phyloP scores from a whole-genome alignment of 208 protist genomes.

The Wallacemonas sp. region DNA sequence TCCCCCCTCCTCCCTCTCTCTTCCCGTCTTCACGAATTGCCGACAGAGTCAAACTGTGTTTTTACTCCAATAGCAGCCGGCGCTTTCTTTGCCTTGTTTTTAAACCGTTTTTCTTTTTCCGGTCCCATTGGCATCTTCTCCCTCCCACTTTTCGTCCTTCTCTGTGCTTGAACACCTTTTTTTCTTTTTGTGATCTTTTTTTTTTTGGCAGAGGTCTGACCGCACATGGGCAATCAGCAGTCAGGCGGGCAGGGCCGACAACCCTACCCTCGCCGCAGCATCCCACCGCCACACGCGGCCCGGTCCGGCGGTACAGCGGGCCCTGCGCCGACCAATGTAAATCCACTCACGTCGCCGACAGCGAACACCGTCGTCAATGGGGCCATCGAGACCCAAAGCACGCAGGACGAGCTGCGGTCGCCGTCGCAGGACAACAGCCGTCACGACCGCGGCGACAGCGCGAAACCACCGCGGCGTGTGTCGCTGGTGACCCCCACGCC shows the following conservation, averaged over 20 bases:
- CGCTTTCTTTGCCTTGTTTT: background rate
- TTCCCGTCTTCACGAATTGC: no score
- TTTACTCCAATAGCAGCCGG: background rate
- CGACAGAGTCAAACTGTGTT: background rate
- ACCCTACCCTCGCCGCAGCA: background rate
- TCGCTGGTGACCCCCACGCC: background rate
- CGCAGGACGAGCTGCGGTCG: background rate
- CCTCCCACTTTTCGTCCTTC: background rate
- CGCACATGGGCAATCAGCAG: constrained; percentile 1
- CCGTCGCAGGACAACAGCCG: background rate
- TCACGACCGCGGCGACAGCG: background rate
- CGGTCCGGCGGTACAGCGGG: background rate
- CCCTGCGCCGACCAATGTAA: background rate
- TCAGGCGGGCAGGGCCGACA: background rate
- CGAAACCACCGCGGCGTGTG: background rate
- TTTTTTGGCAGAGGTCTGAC: background rate
- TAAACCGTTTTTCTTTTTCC: background rate
- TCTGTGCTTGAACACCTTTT: constrained; percentile 3
- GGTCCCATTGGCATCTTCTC: background rate
- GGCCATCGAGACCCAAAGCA: background rate
- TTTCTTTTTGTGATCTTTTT: constrained; percentile 2
- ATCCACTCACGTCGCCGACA: background rate
- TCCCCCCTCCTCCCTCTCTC: no score
- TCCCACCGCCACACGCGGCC: background rate
- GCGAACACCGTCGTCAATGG: background rate